These are phyloP conservation scores for Bathelium albidoporum DNA, from an alignment of 495 filamentous ascomycete species.

Conservation along the genomic window DNA sequence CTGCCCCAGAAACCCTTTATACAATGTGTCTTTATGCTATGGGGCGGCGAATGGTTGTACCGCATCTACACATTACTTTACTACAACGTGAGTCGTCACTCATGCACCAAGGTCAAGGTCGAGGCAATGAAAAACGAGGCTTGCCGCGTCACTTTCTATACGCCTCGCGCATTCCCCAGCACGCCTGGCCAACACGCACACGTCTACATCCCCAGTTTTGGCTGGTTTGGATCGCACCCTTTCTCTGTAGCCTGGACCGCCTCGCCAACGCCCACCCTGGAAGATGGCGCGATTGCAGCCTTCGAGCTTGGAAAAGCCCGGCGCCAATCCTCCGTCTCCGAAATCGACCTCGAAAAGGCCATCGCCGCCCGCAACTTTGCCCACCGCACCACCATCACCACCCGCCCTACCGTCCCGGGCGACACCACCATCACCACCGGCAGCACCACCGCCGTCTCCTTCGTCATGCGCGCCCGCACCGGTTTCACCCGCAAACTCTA, in stretches of 20 bases:
- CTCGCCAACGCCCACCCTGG: background rate
- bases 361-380: conserved; percentile 6
- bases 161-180: conserved; percentile 41
- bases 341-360: conserved; percentile 18
- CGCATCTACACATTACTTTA: conserved; percentile 24
- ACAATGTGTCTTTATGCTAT: conserved; percentile 25
- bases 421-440: conserved; percentile 28
- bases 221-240: conserved; percentile 46
- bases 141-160: conserved; percentile 41
- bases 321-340: conserved; percentile 2
- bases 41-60: conserved; percentile 23
- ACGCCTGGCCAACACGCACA: conserved; percentile 47
- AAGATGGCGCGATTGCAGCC: background rate
- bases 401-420: conserved; percentile 8
- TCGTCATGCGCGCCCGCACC: conserved; percentile 44
- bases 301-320: background rate
- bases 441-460: conserved; percentile 36
- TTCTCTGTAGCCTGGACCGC: conserved; percentile 47
- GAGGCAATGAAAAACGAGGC: conserved; percentile 43
- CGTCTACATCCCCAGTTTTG: conserved; percentile 43
- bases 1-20: conserved; percentile 32
- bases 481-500: conserved; percentile 46
- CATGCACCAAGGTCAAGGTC: conserved; percentile 38
- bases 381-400: conserved; percentile 4
- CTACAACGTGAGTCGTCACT: conserved; percentile 25